Base-by-base conservation (phyloP, 371 early-diverging fungal genomes). In the Fennellomyces sp. region DNA sequence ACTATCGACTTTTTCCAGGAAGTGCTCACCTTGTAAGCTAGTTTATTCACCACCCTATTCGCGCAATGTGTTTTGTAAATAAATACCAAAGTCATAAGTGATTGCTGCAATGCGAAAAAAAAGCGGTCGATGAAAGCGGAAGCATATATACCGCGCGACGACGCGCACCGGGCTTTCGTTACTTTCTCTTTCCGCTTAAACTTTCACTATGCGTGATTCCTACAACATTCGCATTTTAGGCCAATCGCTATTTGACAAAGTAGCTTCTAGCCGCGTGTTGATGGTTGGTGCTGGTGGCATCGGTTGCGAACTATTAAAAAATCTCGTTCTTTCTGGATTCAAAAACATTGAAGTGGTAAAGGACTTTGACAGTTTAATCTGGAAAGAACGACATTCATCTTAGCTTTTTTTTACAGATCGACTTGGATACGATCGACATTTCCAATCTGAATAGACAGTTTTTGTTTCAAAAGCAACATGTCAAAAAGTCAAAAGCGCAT, bases 401-500 rank as follows among this genome's bases (percentile, higher is more conserved):
- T 41, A 38, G 10, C 45, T 25, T 30, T 54, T 13, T 59, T 11
- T 30, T 38, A 50, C 57, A 92, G 86, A 88, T 99, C 50, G 99
- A 99, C 79, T 75, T 97, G 55, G 99, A 99, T 78, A 97, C 96
- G 0, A 98, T 99, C 55, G 99, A 99, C 61, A 78, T 98, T 48
- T 94, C 97, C 31, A 99, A 99, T 75, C 79, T 99, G 57, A 99
- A 99, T 75, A 83, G 99, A 26, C 99, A 99, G 79, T 98, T 99
- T 68, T 82, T 99, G 55, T 99, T 99, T 78, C 94, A 91, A 76
- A 88, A 83, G 39, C 78, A 90, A 51, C 97, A 99, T 75, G 91
- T 99, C 61, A 90, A 89, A 58, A 89, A 94, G 77, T 77, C 96
- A 42, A 99, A 99, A 73, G 94, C 99, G 1, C 79, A 84, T 57